Percentiles rank a stretch among this genome's conserved stretches.
Evolutionary conservation across 129 eudicot species (phyloP).

Genomic region (Ambrosia trifida): DNA sequence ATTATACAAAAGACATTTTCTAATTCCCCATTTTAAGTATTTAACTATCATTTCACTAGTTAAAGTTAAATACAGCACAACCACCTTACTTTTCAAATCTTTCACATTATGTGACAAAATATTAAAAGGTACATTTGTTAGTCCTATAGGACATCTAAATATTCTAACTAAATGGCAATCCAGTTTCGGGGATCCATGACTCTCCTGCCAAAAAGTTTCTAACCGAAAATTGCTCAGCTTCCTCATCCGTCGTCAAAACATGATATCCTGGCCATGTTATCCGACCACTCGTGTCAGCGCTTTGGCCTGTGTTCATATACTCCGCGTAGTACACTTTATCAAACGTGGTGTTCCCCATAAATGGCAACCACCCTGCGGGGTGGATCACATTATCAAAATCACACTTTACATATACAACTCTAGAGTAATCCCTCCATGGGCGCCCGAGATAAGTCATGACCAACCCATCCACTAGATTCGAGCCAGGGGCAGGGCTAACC

Average conservation of each 20-base stretch:
- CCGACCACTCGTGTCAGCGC: slow-evolving; percentile 35
- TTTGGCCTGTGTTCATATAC: slow-evolving; percentile 38
- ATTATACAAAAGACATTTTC: too few species aligned
- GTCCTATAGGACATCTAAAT: slow-evolving; percentile 18
- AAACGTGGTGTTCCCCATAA: slow-evolving; percentile 17
- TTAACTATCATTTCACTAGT: too few species aligned
- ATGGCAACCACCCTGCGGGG: slow-evolving; percentile 44
- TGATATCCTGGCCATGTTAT: slow-evolving; percentile 53
- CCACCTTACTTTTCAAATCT: background rate
- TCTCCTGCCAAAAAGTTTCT: slow-evolving; percentile 28
- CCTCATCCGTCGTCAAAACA: slow-evolving; percentile 11
- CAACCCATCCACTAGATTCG: background rate
- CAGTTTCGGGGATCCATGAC: slow-evolving; percentile 36
- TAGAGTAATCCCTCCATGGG: slow-evolving; percentile 45
- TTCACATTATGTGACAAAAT: background rate
- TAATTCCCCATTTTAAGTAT: too few species aligned
- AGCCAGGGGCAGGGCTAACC: slow-evolving; percentile 30
- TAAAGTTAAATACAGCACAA: background rate
- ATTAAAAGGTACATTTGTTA: background rate
- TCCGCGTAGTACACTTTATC: slow-evolving; percentile 38
- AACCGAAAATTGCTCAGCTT: slow-evolving; percentile 37
- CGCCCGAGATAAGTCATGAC: slow-evolving; percentile 42
- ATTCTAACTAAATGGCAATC: slow-evolving; percentile 37
- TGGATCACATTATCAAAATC: slow-evolving; percentile 26
- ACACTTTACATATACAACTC: slow-evolving; percentile 32